Evolutionary conservation across 2,329 filamentous ascomycete genomes (phyloP).

Genomic region (Alternaria atra): DNA sequence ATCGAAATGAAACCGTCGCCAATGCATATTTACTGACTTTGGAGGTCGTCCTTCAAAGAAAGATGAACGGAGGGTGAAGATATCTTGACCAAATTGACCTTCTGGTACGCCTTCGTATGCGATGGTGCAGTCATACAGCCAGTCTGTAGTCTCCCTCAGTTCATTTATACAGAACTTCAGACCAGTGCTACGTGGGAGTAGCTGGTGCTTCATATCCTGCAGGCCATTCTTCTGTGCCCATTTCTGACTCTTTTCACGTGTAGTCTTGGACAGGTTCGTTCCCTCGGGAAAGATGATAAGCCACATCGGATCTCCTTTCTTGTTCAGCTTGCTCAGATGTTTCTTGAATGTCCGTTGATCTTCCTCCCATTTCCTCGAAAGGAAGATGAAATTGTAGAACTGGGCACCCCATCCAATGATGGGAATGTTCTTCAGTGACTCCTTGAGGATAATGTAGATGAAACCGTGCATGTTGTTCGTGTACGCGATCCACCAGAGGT

Average conservation of each 20-base stretch:
- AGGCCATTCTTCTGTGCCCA: conserved; percentile 82
- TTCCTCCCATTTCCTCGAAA: conserved; percentile 86
- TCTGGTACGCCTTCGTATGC: conserved; percentile 88
- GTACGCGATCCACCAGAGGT: conserved; percentile 94
- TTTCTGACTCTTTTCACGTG: conserved; percentile 72
- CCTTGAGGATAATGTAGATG: conserved; percentile 89
- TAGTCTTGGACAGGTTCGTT: conserved; percentile 79
- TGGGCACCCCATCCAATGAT: conserved; percentile 82
- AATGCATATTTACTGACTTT: conserved; percentile 96
- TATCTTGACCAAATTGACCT: conserved; percentile 83
- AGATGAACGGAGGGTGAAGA: conserved; percentile 85
- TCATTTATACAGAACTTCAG: conserved; percentile 81
- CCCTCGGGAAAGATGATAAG: conserved; percentile 87
- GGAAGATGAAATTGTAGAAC: conserved; percentile 90
- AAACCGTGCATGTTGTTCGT: conserved; percentile 84
- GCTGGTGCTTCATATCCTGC: conserved; percentile 75
- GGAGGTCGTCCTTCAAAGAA: conserved; percentile 89
- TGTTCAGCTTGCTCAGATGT: conserved; percentile 75
- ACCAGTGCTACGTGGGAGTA: conserved; percentile 83
- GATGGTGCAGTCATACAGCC: conserved; percentile 91
- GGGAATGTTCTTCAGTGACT: conserved; percentile 83
- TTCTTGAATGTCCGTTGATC: conserved; percentile 80
- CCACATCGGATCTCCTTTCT: conserved; percentile 84
- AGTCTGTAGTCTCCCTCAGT: conserved; percentile 77
- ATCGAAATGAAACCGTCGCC: conserved; percentile 82